Evolutionary conservation across 805 yeast genomes (phyloP), one percentile per base, ranked within the genome.

Genomic region (Spencermartinsiella europaea): DNA sequence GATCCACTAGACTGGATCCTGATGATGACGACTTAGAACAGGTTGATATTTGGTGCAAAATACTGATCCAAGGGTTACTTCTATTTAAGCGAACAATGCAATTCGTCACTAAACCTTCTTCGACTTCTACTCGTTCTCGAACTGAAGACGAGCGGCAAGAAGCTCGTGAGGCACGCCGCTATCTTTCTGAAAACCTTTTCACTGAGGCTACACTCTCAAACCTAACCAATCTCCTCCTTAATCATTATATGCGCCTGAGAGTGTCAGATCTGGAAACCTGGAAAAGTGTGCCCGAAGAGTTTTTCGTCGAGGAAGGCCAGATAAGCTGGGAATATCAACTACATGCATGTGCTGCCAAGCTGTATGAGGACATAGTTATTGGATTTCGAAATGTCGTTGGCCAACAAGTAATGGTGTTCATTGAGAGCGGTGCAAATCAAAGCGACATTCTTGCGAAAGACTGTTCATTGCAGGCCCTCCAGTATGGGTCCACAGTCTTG

Each of bases 261-360:
- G 88, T 91, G 0, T 64, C 75, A 1, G 97, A 90, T 60, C 63
- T 91, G 40, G 95, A 85, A 55, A 69, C 78, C 34, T 93, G 98
- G 98, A 62, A 72, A 10, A 63, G 75, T 15, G 95, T 89, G 49
- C 96, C 98, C 0, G 98, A 89, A 62, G 96, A 88, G 62, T 93
- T 95, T 87, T 80, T 85, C 17, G 80, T 81, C 52, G 95, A 88
- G 58, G 95, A 89, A 54, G 33, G 27, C 7, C 35, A 42, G 12
- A 39, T 41, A 22, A 42, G 46, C n/a, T 88, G 86, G 81, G 97
- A 90, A 60, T 87, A 71, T 61, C 90, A 85, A 60, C 74, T 89
- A 10, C 72, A 95, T 47, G 88, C 91, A 2, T 87, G 96, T 65
- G 88, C 95, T 0, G 95, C 87, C 55, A 81, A 81, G 59, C 80